phyloP scores from a whole-genome alignment of 2,329 filamentous ascomycete genomes.

The Chaetomium sp. region DNA sequence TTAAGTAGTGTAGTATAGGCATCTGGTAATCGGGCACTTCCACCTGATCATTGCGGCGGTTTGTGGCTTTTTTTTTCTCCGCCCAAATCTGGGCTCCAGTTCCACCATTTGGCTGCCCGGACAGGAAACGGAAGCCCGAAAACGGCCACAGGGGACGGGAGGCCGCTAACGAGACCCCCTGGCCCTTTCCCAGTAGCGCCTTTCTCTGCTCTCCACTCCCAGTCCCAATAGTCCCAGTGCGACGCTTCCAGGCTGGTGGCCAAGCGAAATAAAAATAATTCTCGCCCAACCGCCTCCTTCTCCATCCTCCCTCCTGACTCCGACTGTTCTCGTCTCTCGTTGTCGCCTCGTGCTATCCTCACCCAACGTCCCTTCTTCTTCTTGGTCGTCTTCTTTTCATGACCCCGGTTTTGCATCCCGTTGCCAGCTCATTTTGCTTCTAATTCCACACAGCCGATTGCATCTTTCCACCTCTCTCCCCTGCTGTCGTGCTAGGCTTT shows the following conservation, averaged over 20 bases:
- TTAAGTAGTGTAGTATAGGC: too few relatives aligned
- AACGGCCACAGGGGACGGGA: conserved; percentile 41
- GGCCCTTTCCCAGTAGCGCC: conserved; percentile 17
- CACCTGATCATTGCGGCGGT: too few relatives aligned
- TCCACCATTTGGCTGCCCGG: too few relatives aligned
- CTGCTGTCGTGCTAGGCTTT: neutral
- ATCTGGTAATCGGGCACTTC: too few relatives aligned
- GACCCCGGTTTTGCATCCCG: too few relatives aligned
- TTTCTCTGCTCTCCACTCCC: conserved; percentile 16
- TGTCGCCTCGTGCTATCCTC: neutral
- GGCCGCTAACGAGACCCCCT: conserved; percentile 16
- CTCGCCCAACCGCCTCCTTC: conserved; percentile 20
- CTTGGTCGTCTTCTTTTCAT: too few relatives aligned
- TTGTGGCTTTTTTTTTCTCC: too few relatives aligned
- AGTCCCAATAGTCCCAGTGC: conserved; percentile 13
- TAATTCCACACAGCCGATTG: neutral
- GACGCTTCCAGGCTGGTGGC: conserved; percentile 8
- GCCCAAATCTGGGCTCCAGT: too few relatives aligned
- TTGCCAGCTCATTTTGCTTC: neutral
- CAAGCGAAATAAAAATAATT: conserved; percentile 25
- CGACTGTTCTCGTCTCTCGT: conserved; percentile 8
- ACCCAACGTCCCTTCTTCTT: neutral
- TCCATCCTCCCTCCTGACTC: conserved; percentile 7
- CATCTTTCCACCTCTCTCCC: neutral
- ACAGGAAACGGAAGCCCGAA: conserved; percentile 10